Conservation (phyloP, 192 early-diverging fungal species). For the Backusella mclennaniae region DNA sequence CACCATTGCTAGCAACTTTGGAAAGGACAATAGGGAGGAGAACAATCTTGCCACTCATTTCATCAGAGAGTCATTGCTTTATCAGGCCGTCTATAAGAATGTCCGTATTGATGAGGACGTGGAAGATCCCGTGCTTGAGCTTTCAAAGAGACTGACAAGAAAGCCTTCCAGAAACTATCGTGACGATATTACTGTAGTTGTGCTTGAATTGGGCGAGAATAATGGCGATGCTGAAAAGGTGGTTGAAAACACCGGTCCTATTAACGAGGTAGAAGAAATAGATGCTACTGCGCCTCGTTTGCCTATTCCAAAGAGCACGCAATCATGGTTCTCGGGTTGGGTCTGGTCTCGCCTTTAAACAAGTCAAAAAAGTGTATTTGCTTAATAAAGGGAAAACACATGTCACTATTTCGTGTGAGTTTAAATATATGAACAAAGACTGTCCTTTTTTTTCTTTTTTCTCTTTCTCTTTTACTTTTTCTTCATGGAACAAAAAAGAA, state of each 20-base stretch:
- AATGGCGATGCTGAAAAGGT: neutral
- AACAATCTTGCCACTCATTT: constrained; percentile 29
- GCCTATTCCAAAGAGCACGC: neutral
- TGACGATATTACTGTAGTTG: constrained; percentile 82
- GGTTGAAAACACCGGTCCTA: constrained; percentile 7
- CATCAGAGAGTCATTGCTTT: constrained; percentile 21
- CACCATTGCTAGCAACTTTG: constrained; percentile 18
- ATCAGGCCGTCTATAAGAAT: constrained; percentile 28
- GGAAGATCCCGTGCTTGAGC: constrained; percentile 18
- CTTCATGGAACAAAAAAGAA: neutral
- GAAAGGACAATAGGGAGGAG: neutral
- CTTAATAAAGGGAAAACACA: neutral
- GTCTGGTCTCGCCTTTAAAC: constrained; percentile 16
- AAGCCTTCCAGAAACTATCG: constrained; percentile 56
- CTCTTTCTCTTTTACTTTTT: neutral
- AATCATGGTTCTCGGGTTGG: constrained; percentile 22
- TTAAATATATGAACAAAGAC: neutral
- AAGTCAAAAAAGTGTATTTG: neutral
- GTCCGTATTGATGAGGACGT: neutral
- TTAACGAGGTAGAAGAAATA: neutral
- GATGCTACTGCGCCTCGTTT: neutral
- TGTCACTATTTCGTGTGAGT: neutral
- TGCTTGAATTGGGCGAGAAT: constrained; percentile 38
- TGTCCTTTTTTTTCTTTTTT: neutral
- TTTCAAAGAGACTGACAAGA: constrained; percentile 33